Base-by-base conservation (phyloP, 1,284 basidiomycete genomes). In the Cryptococcus jaspeensis region DNA sequence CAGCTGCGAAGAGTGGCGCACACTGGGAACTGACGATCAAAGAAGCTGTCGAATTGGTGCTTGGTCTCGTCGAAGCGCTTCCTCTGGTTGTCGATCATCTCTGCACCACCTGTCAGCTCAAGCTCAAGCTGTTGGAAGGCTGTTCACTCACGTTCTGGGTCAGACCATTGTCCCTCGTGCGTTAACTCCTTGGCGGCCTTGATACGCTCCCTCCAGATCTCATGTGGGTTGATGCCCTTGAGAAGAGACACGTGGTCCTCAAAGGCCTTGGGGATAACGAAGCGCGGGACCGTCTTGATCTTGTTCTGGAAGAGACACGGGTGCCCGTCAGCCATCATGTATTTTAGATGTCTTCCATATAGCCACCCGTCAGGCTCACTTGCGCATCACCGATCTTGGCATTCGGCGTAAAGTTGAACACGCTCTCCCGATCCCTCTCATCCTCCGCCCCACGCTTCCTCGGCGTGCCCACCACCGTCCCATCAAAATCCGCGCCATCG, bases 381-480 rank as follows among this genome's bases (percentile, higher is more conserved):
- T 25, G 35, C 38, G 6, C 13, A n/a, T 5, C 16, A 6, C 49
- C 25, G 13, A 36, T n/a, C 9, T 57, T 52, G 18, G 50, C 28
- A 8, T 36, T 40, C 3, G 55, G 55, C 28, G 55, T 57, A 38
- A 57, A 57, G 39, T 57, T 52, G 50, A 57, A 57, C 9, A 35
- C 35, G 36, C 50, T 57, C 37, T 38, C 15, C 8, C 38, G 28
- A 2, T 35, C n/a, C 13, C 36, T 8, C 20, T 16, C 18, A n/a
- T 41, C 28, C 28, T n/a, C 32, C 13, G 13, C 7, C 20, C 18
- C 15, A 7, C 46, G 35, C 37, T 49, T 49, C 18, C 20, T 16
- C 36, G 35, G 37, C 5, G 35, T 49, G 22, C 20, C 36, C 8
- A n/a, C 18, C 20, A 37, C 47, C 18, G 28, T 37, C 9, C 36